Base-by-base conservation (phyloP, 2,329 filamentous ascomycete genomes). In the Fusarium veterinarium region DNA sequence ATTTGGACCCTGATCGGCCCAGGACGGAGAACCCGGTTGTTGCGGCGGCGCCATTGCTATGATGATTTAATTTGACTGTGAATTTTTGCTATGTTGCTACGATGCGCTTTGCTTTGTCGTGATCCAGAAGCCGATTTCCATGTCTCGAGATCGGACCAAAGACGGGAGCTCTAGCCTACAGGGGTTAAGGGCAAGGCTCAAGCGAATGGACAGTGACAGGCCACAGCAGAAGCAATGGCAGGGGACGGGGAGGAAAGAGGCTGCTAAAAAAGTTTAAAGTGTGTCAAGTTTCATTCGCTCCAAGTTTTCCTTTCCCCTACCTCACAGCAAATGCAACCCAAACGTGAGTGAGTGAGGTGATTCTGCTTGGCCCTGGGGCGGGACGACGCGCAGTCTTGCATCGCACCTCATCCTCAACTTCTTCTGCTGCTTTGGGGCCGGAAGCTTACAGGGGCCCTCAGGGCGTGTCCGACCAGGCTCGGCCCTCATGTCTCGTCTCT, bases 111-210 rank as follows among this genome's bases (percentile, higher is more conserved):
- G 41, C 33, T 64, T 33, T 53, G 30, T 37, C 37, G 51, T 28
- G 65, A 64, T 64, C 30, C 35, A 53, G 16, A n/a, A 30, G 23
- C 53, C 77, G 78, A 79, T 79, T 44, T 59, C 61, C 71, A 78
- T 63, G 66, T 48, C 67, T 51, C 63, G 35, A 65, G 78, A 79
- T 79, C 78, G 77, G 65, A 69, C 76, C 75, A 76, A 64, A 62
- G 69, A n/a, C 62, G 60, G 66, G 64, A 70, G 69, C 56, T 73
- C 57, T 65, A 72, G 70, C 58, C 41, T 53, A 60, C 74, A 76
- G 73, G 74, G 74, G 67, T 63, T 42, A 69, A 42, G 45, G 37
- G 42, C 38, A 72, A 35, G 49, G 31, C 52, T 38, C 52, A 58
- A 52, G 67, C 53, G 56, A 60, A 35, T 69, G 30, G 52, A 33